phyloP scores from a whole-genome alignment of 139 green algal genomes.

The Pleodorina starrii region DNA sequence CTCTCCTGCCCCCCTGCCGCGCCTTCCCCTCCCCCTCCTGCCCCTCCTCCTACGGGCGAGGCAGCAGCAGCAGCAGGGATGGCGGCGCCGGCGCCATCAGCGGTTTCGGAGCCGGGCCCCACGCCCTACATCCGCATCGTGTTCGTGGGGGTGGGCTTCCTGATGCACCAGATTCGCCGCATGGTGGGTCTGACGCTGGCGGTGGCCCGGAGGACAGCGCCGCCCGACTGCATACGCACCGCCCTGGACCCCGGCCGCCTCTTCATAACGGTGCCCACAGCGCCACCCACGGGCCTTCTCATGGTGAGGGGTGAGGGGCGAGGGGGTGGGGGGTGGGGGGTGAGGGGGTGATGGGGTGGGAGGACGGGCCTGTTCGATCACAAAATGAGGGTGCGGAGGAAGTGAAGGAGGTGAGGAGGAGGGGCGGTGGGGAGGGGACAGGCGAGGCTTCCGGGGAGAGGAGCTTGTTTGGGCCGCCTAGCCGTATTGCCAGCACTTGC shows the following conservation, averaged over 20 bases:
- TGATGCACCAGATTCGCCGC: conserved; percentile 49
- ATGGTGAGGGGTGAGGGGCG: conserved; percentile 5
- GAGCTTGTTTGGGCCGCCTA: too few relatives aligned
- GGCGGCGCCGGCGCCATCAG: neutral
- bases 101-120: neutral
- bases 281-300: conserved; percentile 22
- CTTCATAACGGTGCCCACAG: conserved; percentile 21
- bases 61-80: too few relatives aligned
- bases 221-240: conserved; percentile 21
- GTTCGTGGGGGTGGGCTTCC: conserved; percentile 38
- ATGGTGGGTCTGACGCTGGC: conserved; percentile 43
- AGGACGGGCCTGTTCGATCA: too few relatives aligned
- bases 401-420: too few relatives aligned
- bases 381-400: too few relatives aligned
- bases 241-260: neutral
- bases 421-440: too few relatives aligned
- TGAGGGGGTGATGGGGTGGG: too few relatives aligned
- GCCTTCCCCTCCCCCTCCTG: neutral
- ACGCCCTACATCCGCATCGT: conserved; percentile 34
- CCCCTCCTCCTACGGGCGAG: neutral
- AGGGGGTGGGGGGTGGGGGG: neutral
- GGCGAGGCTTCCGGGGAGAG: too few relatives aligned
- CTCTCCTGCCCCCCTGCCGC: neutral
- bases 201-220: conserved; percentile 19
- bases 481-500: too few relatives aligned